Evolutionary conservation across 2,329 filamentous ascomycete genomes (phyloP), one percentile per base, ranked within the genome.

Genomic region (Phialophora tarda): DNA sequence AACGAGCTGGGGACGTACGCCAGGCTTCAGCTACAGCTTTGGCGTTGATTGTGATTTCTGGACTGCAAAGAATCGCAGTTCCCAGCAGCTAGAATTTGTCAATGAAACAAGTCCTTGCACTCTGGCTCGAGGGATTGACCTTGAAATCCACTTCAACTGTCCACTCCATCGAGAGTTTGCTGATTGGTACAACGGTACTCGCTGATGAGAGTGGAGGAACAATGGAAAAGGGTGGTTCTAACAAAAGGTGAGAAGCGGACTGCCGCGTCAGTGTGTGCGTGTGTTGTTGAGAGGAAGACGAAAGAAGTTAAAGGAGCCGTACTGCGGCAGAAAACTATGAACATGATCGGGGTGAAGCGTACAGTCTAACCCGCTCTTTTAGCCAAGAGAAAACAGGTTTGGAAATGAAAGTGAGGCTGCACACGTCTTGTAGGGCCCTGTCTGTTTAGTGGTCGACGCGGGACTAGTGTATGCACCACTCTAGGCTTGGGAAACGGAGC

Each of bases 11-110:
- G 8, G 4, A 44, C 50, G 54, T 56, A 62, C 59, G 48, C 59
- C 59, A 62, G 17, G 14, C n/a, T 34, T 56, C 24, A 17, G 14
- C 34, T 6, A 54, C 59, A 12, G 28, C 28, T 8, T 21, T 21
- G 3, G 50, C 59, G n/a, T 62, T 26, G 32, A 55, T 7, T 4
- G 14, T 54, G 59, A 55, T 48, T 7, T 23, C 32, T 5, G 59
- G 50, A 12, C 7, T 28, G 17, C 30, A 55, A 12, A 8, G 1
- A 3, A 62, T 30, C 14, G 59, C 48, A 12, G 59, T 62, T 28
- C 50, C 28, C 28, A 54, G 23, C 10, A 55, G 59, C 59, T 62
- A 23, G 11, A 17, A 7, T 4, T 23, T 12, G 24, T 62, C 34
- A 62, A 50, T 17, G 38, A 8, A 17, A 41, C 10, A 41, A 41